Evolutionary conservation across 225 moss, liverwort and hornwort genomes (phyloP).

Genomic region (Climacium dendroides): DNA sequence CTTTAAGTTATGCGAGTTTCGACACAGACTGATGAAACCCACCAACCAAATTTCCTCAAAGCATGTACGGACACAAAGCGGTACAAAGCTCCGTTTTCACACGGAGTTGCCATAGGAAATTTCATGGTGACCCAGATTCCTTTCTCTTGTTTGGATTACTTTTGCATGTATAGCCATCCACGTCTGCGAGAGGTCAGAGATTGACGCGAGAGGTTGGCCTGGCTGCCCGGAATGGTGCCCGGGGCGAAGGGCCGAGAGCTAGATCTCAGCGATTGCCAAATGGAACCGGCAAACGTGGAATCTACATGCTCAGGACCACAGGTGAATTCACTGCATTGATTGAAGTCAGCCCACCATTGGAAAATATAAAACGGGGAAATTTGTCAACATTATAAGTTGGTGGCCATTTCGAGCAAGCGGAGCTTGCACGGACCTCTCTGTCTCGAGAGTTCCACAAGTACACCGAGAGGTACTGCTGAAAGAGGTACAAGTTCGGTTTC

Average conservation of each 20-base stretch:
- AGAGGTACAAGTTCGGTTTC: not conserved
- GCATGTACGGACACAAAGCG: not conserved
- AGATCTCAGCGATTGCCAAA: not conserved
- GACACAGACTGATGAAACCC: not conserved
- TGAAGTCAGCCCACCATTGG: not conserved
- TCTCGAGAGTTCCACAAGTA: not conserved
- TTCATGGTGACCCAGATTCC: not conserved
- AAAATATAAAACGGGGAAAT: not conserved
- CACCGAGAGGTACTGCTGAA: not conserved
- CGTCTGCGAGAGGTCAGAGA: not conserved
- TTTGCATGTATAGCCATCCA: not conserved
- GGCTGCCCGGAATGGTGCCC: not conserved
- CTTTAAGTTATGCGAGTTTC: too few relatives aligned
- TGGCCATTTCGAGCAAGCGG: not conserved
- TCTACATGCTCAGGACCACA: not conserved
- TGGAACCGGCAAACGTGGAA: not conserved
- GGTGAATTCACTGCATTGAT: not conserved
- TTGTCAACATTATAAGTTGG: not conserved
- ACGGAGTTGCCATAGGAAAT: not conserved
- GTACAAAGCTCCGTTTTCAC: not conserved
- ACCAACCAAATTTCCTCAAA: not conserved
- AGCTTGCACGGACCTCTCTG: not conserved
- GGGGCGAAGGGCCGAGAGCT: not conserved
- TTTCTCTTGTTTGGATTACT: too few relatives aligned
- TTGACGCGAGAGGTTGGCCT: not conserved